Conservation (phyloP, 768 basidiomycete species). For the Phlegmacium glaucopus region DNA sequence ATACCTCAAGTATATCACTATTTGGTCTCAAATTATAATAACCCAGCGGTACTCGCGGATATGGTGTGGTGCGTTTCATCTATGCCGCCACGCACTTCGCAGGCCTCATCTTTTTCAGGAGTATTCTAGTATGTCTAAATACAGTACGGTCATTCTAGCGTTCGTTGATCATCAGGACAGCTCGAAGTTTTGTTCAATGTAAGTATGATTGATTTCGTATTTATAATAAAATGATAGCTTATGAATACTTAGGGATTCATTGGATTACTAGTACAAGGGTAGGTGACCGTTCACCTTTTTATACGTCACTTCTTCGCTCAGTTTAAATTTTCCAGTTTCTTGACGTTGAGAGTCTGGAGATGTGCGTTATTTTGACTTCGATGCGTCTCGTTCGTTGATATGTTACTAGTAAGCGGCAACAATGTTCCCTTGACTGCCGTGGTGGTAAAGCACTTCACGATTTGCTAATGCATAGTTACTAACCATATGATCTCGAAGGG, state of each 20-base stretch:
- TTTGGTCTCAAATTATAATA: slow-evolving; percentile 48
- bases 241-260: slow-evolving; percentile 40
- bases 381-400: neutral
- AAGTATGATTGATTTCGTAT: slow-evolving; percentile 9
- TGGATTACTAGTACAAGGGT: slow-evolving; percentile 56
- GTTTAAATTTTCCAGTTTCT: slow-evolving; percentile 27
- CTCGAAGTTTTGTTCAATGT: slow-evolving; percentile 59
- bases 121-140: slow-evolving; percentile 38
- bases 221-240: neutral
- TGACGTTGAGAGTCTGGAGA: slow-evolving; percentile 41
- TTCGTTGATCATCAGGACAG: slow-evolving; percentile 21
- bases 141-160: neutral
- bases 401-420: slow-evolving; percentile 44
- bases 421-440: slow-evolving; percentile 39
- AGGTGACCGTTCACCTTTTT: slow-evolving; percentile 3
- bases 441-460: slow-evolving; percentile 32
- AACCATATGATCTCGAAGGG: slow-evolving; percentile 19
- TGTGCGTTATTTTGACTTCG: slow-evolving; percentile 29
- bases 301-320: neutral
- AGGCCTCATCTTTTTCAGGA: slow-evolving; percentile 31
- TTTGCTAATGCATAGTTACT: too few species aligned
- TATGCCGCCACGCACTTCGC: neutral
- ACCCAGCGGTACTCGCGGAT: slow-evolving; percentile 31
- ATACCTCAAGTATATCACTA: slow-evolving; percentile 46
- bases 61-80: slow-evolving; percentile 44